Conservation (phyloP, 2,329 filamentous ascomycete genomes). For the Pseudopyricularia javanii region DNA sequence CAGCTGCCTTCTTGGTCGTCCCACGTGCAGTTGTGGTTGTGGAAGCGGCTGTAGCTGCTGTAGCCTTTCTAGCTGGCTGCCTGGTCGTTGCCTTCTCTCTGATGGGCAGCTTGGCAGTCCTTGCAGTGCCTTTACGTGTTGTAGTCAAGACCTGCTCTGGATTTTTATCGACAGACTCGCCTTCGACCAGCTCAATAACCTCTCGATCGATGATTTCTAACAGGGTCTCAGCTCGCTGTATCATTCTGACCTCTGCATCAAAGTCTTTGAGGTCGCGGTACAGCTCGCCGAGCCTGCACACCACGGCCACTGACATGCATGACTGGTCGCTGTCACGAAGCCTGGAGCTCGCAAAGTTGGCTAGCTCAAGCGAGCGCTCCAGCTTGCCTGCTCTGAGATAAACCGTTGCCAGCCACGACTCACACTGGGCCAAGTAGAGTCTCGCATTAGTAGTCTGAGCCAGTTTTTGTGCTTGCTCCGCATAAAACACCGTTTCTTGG, state of each 20-base stretch:
- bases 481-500: constrained; percentile 78
- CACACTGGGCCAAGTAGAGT: constrained; percentile 41
- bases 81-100: constrained; percentile 11
- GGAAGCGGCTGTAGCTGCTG: constrained; percentile 1
- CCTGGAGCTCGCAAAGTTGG: constrained; percentile 38
- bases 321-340: constrained; percentile 34
- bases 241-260: constrained; percentile 27
- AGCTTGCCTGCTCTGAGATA: constrained; percentile 45
- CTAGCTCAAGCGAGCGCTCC: constrained; percentile 42
- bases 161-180: neutral
- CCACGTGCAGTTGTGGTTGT: constrained; percentile 6
- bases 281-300: constrained; percentile 43
- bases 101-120: constrained; percentile 8
- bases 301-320: constrained; percentile 30
- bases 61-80: constrained; percentile 7
- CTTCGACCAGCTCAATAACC: neutral
- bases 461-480: constrained; percentile 70
- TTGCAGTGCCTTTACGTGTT: constrained; percentile 11
- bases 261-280: constrained; percentile 35
- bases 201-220: constrained; percentile 19
- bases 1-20: constrained; percentile 10
- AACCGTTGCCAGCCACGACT: constrained; percentile 42
- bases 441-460: constrained; percentile 55
- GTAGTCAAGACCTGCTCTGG: constrained; percentile 1
- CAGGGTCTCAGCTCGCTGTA: constrained; percentile 36